A percentile compares a stretch with the other conserved stretches of the same genome.
Conservation (phyloP, 2,329 filamentous ascomycete genomes). For the Fusarium bulbicola region DNA sequence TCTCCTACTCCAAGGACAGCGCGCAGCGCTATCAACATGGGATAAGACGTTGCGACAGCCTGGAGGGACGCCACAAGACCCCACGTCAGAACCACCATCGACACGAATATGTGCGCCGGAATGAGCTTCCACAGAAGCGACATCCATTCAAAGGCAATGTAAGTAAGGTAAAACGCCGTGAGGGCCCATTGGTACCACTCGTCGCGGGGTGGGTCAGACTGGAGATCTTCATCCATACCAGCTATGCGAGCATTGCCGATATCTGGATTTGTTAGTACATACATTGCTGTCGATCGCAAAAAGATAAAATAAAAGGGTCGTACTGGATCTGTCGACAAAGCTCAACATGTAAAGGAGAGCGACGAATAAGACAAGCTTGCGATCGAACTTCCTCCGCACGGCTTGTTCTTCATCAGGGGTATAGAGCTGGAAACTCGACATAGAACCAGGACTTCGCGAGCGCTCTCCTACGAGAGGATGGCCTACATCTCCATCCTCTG, state of each 20-base stretch:
- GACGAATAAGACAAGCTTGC: slow-evolving; percentile 80
- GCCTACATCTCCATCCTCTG: slow-evolving; percentile 23
- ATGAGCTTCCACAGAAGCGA: slow-evolving; percentile 68
- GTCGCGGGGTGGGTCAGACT: slow-evolving; percentile 55
- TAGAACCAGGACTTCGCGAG: slow-evolving; percentile 43
- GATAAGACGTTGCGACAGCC: slow-evolving; percentile 70
- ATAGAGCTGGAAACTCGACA: slow-evolving; percentile 54
- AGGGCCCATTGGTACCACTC: slow-evolving; percentile 69
- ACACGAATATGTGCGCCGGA: slow-evolving; percentile 68
- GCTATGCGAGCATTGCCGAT: slow-evolving; percentile 72
- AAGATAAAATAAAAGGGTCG: slow-evolving; percentile 37
- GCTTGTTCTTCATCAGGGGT: slow-evolving; percentile 75
- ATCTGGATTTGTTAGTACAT: slow-evolving; percentile 50
- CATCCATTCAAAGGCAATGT: slow-evolving; percentile 73
- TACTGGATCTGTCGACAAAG: slow-evolving; percentile 88
- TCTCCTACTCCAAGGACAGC: slow-evolving; percentile 69
- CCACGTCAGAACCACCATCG: slow-evolving; percentile 77
- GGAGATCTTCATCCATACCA: slow-evolving; percentile 69
- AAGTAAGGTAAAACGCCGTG: slow-evolving; percentile 69
- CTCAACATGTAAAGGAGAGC: slow-evolving; percentile 84
- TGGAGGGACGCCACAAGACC: slow-evolving; percentile 82
- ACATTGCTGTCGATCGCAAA: not conserved
- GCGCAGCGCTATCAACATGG: slow-evolving; percentile 63
- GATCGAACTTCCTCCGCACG: slow-evolving; percentile 80
- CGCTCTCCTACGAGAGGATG: slow-evolving; percentile 36